These are phyloP conservation scores for Aschersonia sp. DNA, from an alignment of 2,329 filamentous ascomycete species.

Conservation along the genomic window DNA sequence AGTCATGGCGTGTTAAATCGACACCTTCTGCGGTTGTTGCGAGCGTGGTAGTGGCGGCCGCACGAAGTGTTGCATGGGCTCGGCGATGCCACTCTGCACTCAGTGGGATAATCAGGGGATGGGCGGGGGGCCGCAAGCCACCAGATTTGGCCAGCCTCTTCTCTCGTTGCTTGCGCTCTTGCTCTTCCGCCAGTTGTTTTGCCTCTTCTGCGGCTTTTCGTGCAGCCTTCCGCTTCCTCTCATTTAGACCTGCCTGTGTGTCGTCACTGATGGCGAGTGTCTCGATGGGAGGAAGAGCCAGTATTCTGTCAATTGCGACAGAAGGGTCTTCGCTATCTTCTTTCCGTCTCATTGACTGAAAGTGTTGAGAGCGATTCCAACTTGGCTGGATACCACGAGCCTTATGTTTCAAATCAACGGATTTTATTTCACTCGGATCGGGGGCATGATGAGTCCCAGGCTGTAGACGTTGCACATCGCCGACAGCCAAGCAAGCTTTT, in stretches of 20 bases:
- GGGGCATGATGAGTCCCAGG: background rate
- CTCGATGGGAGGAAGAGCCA: slow-evolving; percentile 12
- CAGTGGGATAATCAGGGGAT: slow-evolving; percentile 13
- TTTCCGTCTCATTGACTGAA: background rate
- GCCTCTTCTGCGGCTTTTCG: slow-evolving; percentile 12
- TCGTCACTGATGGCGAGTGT: slow-evolving; percentile 14
- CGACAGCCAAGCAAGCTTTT: background rate
- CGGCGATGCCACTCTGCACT: slow-evolving; percentile 12
- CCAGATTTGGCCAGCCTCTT: slow-evolving; percentile 15
- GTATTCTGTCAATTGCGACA: slow-evolving; percentile 12
- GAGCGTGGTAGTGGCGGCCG: slow-evolving; percentile 19
- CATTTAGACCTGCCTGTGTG: slow-evolving; percentile 6
- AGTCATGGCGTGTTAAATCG: slow-evolving; percentile 40
- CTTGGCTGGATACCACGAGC: background rate
- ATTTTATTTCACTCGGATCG: background rate
- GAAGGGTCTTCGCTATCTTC: slow-evolving; percentile 4
- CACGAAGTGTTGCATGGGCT: slow-evolving; percentile 17
- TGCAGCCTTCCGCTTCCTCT: slow-evolving; percentile 7
- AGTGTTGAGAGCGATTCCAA: background rate
- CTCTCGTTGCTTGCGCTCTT: slow-evolving; percentile 3
- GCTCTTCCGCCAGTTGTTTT: slow-evolving; percentile 12
- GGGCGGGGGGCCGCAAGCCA: slow-evolving; percentile 15
- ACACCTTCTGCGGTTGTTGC: slow-evolving; percentile 33
- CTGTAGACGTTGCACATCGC: background rate
- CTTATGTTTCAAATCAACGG: background rate